Conservation (phyloP, 768 basidiomycete genomes). For the Suillus fuscotomentosus region DNA sequence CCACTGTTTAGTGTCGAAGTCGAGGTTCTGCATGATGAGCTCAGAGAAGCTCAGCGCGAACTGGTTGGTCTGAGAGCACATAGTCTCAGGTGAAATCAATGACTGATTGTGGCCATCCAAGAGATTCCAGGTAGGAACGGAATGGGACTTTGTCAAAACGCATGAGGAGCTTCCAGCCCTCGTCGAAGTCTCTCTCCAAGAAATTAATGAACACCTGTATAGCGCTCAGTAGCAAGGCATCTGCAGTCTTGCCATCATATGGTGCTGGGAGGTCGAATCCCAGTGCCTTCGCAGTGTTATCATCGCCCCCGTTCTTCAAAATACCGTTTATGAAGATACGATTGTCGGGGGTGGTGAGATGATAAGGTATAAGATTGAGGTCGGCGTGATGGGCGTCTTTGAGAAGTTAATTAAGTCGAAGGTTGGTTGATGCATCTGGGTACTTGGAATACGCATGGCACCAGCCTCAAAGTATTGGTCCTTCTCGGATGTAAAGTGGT, state of each 20-base stretch:
- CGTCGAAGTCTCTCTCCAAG: slow-evolving; percentile 2
- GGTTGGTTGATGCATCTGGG: slow-evolving; percentile 8
- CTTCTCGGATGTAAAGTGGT: slow-evolving; percentile 13
- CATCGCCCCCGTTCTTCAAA: slow-evolving; percentile 5
- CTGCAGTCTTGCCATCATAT: slow-evolving; percentile 3
- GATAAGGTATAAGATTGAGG: slow-evolving; percentile 6
- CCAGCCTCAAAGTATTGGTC: slow-evolving; percentile 18
- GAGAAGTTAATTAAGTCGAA: slow-evolving; percentile 7
- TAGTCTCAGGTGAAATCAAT: slow-evolving; percentile 23
- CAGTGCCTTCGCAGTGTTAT: neutral
- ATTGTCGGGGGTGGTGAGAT: slow-evolving; percentile 2
- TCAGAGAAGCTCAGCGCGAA: slow-evolving; percentile 24
- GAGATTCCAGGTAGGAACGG: slow-evolving; percentile 15
- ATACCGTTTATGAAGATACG: slow-evolving; percentile 3
- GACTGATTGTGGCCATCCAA: slow-evolving; percentile 15
- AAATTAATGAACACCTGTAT: neutral
- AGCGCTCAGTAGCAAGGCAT: slow-evolving; percentile 1
- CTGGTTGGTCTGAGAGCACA: slow-evolving; percentile 22
- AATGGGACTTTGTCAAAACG: slow-evolving; percentile 18
- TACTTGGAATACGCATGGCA: slow-evolving; percentile 17
- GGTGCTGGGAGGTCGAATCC: neutral
- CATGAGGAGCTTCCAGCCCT: slow-evolving; percentile 12
- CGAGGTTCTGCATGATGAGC: slow-evolving; percentile 23
- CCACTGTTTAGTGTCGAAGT: slow-evolving; percentile 21
- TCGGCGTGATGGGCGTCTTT: slow-evolving; percentile 3